Conservation (phyloP, 2,329 filamentous ascomycete genomes). For the Magnaporthiopsis poae region DNA sequence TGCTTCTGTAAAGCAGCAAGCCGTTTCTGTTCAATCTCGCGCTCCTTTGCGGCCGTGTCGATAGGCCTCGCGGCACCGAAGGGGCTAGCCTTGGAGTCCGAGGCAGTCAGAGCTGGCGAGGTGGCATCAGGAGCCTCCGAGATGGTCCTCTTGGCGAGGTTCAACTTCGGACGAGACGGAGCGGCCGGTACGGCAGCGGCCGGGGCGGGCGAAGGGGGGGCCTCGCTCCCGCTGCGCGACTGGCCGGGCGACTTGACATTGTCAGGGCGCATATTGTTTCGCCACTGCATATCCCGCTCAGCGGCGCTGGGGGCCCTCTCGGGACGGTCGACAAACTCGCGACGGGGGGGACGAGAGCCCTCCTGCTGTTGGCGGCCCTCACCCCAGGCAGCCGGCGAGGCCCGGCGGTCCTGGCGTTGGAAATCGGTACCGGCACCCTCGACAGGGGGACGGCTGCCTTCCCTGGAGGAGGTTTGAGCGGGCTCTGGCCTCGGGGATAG, state of each 20-base stretch:
- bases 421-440: constrained; percentile 51
- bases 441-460: constrained; percentile 42
- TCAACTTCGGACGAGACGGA: constrained; percentile 64
- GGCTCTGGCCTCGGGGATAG: constrained; percentile 58
- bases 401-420: constrained; percentile 51
- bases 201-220: constrained; percentile 60
- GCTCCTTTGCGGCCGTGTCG: constrained; percentile 81
- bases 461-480: constrained; percentile 41
- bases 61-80: constrained; percentile 92
- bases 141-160: constrained; percentile 84
- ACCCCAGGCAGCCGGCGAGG: constrained; percentile 68
- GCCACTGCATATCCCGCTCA: constrained; percentile 89
- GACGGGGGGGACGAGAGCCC: constrained; percentile 68
- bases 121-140: constrained; percentile 53
- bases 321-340: constrained; percentile 63
- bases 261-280: constrained; percentile 82
- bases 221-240: constrained; percentile 64
- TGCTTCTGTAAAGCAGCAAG: constrained; percentile 66
- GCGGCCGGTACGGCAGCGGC: constrained; percentile 36
- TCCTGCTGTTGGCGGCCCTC: constrained; percentile 56
- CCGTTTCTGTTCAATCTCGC: constrained; percentile 81
- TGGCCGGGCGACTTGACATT: constrained; percentile 52
- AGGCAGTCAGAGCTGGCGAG: constrained; percentile 36
- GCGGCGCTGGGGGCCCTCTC: constrained; percentile 75
- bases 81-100: constrained; percentile 75